Evolutionary conservation across 768 basidiomycete species (phyloP).

Genomic region (Trametes elegans): DNA sequence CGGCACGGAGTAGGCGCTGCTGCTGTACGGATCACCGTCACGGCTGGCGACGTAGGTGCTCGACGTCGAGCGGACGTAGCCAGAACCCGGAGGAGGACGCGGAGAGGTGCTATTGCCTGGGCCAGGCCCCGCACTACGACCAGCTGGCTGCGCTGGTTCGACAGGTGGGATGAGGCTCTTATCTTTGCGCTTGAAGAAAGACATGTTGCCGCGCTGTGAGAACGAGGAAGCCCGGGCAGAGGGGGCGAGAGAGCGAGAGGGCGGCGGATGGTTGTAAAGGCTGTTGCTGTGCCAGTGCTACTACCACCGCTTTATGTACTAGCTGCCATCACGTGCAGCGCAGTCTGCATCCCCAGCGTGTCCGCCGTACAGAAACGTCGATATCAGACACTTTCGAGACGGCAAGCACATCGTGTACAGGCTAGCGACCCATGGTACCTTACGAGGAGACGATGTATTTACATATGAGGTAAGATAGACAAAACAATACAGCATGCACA

Average conservation of each 20-base stretch:
- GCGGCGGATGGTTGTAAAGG: constrained; percentile 7
- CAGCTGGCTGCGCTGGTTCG: constrained; percentile 33
- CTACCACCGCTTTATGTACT: constrained; percentile 15
- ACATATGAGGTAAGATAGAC: constrained; percentile 7
- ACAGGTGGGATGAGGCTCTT: constrained; percentile 70
- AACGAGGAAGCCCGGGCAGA: background rate
- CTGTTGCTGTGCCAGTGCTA: constrained; percentile 14
- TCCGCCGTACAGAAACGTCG: background rate
- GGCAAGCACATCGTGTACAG: background rate
- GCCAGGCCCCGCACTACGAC: constrained; percentile 29
- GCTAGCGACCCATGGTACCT: background rate
- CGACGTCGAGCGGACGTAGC: constrained; percentile 48
- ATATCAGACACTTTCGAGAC: background rate
- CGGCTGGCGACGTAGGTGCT: constrained; percentile 68
- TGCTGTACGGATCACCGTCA: constrained; percentile 59
- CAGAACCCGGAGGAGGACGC: constrained; percentile 37
- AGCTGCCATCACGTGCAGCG: constrained; percentile 9
- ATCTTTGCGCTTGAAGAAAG: constrained; percentile 68
- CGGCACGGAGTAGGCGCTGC: constrained; percentile 23
- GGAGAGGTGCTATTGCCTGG: constrained; percentile 35
- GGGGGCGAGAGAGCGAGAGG: background rate
- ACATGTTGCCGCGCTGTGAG: constrained; percentile 41
- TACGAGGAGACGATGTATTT: background rate
- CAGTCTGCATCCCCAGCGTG: background rate
- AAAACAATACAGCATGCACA: background rate